Percentiles rank a stretch among this genome's conserved stretches.
Evolutionary conservation across 768 basidiomycete species (phyloP).

Genomic region (Trametes meyenii): DNA sequence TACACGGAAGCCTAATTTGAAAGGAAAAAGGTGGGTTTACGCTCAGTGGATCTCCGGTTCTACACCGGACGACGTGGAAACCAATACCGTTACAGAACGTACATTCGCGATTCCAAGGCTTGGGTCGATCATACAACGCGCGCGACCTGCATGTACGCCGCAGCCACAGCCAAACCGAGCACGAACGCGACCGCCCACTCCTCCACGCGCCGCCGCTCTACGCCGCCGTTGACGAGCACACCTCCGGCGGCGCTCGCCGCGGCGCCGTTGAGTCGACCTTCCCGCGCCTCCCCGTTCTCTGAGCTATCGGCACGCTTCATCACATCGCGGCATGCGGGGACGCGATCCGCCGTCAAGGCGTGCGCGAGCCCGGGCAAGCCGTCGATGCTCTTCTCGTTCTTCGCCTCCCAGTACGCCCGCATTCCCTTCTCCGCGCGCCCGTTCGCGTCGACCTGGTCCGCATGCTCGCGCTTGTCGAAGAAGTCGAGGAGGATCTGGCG

Average conservation of each 20-base stretch:
- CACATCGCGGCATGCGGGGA: slow-evolving; percentile 1
- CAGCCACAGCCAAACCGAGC: slow-evolving; percentile 31
- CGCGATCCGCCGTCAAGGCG: slow-evolving; percentile 31
- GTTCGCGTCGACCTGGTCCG: slow-evolving; percentile 38
- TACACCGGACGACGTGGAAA: neutral
- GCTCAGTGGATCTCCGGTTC: no score
- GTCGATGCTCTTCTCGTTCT: slow-evolving; percentile 57
- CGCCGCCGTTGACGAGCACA: neutral
- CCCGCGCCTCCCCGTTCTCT: slow-evolving; percentile 1
- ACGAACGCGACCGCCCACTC: slow-evolving; percentile 34
- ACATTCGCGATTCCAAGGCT: neutral
- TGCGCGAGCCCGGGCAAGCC: slow-evolving; percentile 52
- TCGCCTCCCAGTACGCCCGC: slow-evolving; percentile 54
- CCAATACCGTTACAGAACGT: neutral
- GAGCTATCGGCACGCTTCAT: slow-evolving; percentile 25
- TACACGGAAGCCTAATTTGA: no score
- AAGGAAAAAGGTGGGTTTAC: no score
- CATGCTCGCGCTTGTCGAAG: slow-evolving; percentile 46
- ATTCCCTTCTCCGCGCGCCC: slow-evolving; percentile 45
- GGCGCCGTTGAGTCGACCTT: neutral
- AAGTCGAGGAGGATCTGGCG: slow-evolving; percentile 54
- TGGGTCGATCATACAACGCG: neutral
- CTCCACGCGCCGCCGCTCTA: slow-evolving; percentile 7
- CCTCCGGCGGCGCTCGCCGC: neutral
- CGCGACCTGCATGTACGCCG: slow-evolving; percentile 15